Conservation (phyloP, 345 rosid species). For the Microcos paniculata region DNA sequence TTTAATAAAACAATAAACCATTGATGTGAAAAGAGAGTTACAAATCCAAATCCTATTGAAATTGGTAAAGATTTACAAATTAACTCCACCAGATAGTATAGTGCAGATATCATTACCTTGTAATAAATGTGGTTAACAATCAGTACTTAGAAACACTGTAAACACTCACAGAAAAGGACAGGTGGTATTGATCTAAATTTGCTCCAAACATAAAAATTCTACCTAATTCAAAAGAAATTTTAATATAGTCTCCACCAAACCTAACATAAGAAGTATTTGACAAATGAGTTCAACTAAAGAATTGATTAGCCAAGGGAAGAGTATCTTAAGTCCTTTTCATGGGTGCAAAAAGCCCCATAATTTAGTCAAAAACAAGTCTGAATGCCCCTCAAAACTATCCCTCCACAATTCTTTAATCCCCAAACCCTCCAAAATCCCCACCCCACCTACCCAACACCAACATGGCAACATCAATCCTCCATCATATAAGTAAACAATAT, state of each 20-base stretch:
- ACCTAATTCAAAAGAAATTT: not conserved
- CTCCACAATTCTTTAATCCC: conserved; percentile 1
- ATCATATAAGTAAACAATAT: conserved; percentile 21
- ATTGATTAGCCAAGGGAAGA: not conserved
- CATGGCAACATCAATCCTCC: conserved; percentile 25
- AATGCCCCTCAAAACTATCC: not conserved
- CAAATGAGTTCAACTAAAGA: not conserved
- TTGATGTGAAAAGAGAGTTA: not conserved
- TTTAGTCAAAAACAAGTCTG: conserved; percentile 14
- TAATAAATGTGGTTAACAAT: not conserved
- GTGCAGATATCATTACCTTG: not conserved
- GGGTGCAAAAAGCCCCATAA: conserved; percentile 7
- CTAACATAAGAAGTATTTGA: conserved; percentile 5
- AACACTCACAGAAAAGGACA: not conserved
- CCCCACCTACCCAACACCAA: conserved; percentile 20
- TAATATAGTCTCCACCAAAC: not conserved
- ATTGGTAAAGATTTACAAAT: not conserved
- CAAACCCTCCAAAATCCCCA: not conserved
- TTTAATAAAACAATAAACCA: not conserved
- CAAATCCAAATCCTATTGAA: not conserved
- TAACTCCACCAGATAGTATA: not conserved
- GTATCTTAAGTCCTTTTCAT: not conserved
- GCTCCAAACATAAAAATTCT: not conserved
- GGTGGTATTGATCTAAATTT: not conserved
- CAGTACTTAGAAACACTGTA: not conserved